Conservation (phyloP, 257 asterid species). For the Perilla frutescens region DNA sequence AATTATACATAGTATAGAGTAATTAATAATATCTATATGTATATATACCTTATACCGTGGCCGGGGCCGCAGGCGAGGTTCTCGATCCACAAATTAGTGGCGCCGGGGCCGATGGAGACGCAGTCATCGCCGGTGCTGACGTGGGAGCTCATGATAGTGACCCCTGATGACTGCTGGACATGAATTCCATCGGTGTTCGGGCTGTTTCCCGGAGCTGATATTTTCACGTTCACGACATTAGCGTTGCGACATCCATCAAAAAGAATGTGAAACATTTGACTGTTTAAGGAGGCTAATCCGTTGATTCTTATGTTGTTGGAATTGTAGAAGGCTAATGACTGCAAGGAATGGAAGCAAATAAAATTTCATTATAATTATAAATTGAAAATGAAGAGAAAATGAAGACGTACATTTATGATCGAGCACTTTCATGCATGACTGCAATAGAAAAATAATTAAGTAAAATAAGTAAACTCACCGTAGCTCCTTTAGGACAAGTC, state of each 20-base stretch:
- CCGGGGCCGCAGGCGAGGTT: conserved; percentile 70
- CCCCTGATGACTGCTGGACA: conserved; percentile 45
- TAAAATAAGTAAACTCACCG: conserved; percentile 15
- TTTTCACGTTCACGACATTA: conserved; percentile 40
- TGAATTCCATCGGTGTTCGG: conserved; percentile 79
- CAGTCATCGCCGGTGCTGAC: conserved; percentile 75
- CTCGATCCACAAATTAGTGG: conserved; percentile 61
- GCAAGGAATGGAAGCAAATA: neutral
- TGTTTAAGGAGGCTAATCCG: conserved; percentile 56
- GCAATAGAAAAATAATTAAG: too few species aligned
- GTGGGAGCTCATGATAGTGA: conserved; percentile 47
- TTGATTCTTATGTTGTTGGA: conserved; percentile 52
- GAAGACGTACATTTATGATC: too few species aligned
- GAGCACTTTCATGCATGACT: neutral
- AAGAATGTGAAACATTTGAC: conserved; percentile 64
- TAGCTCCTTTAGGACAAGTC: conserved; percentile 52
- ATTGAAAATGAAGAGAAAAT: too few species aligned
- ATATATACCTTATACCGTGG: conserved; percentile 65
- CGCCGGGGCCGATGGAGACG: conserved; percentile 67
- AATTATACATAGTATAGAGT: too few species aligned
- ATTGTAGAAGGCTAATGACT: conserved; percentile 61
- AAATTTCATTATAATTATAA: too few species aligned
- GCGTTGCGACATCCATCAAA: conserved; percentile 52
- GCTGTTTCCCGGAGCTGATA: conserved; percentile 59
- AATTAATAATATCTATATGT: too few species aligned